A percentile compares a stretch with the other conserved stretches of the same genome.
These are phyloP conservation scores for Cercospora berteroae DNA, from an alignment of 2,329 filamentous ascomycete species.

Conservation along the genomic window DNA sequence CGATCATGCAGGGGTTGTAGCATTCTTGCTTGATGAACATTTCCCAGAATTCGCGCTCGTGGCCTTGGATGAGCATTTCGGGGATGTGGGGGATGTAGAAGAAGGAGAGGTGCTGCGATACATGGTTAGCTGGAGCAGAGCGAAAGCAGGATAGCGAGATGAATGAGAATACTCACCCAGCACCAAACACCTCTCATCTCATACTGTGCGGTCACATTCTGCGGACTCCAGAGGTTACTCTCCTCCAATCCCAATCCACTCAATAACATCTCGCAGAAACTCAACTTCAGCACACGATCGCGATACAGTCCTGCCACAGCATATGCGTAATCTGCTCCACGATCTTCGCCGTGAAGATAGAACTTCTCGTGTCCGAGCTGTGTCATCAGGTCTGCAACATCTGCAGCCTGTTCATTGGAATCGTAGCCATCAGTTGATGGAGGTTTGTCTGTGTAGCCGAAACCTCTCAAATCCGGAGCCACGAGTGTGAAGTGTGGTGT, in stretches of 20 bases:
- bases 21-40: conserved; percentile 44
- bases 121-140: neutral
- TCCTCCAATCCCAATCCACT: conserved; percentile 37
- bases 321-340: conserved; percentile 40
- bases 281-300: conserved; percentile 35
- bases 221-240: conserved; percentile 34
- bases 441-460: conserved; percentile 43
- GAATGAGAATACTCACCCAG: conserved; percentile 27
- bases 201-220: conserved; percentile 37
- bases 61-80: conserved; percentile 42
- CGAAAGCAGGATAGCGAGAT: neutral
- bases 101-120: conserved; percentile 34
- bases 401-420: conserved; percentile 38
- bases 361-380: conserved; percentile 38
- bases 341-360: conserved; percentile 39
- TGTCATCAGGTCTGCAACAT: conserved; percentile 39
- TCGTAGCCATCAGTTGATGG: conserved; percentile 42
- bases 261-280: conserved; percentile 39
- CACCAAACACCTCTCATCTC: conserved; percentile 39
- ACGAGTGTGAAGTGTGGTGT: conserved; percentile 40
- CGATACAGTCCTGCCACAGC: conserved; percentile 36
- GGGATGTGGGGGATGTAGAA: conserved; percentile 41
- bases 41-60: conserved; percentile 43
- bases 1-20: conserved; percentile 40
- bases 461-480: conserved; percentile 40